Base-by-base conservation (phyloP, 768 basidiomycete genomes). In the Cystofilobasidium bisporidii region DNA sequence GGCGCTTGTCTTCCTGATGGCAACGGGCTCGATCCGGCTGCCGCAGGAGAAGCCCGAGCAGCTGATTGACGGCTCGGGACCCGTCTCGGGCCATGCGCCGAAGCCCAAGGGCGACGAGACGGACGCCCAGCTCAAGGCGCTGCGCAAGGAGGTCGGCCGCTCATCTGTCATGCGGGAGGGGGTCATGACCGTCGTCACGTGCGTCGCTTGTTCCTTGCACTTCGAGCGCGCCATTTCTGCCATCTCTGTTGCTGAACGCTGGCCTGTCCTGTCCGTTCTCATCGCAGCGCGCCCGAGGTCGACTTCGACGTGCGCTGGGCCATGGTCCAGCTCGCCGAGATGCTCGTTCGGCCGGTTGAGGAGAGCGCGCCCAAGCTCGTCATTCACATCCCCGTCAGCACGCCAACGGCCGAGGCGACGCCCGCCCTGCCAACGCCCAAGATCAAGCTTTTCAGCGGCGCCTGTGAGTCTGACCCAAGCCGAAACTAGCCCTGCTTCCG, bases 251-350 rank as follows among this genome's bases (percentile, higher is more conserved):
- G n/a, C n/a, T n/a, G n/a, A n/a, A n/a, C n/a, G 36, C 38, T 67
- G 41, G 41, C 57, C 55, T n/a, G 18, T n/a, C 24, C 33, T 33
- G 26, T 28, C 41, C 15, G 14, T 43, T 20, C 53, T 47, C 30
- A 3, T 28, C 33, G 2, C 50, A 68, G 68, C 22, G 50, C 85
- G 38, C 81, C 86, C 0, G 85, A 87, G 69, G 81, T 85, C 64
- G 91, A 96, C 75, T 82, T 89, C 73, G 89, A 94, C 78, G 87
- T 93, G 47, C 86, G 92, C 56, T 89, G 91, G 85, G 89, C 87
- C 71, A 79, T 94, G 59, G 81, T 98, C 73, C 97, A 98, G 77
- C 80, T 96, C 28, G 90, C 89, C 8, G 94, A 97, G 72, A 81
- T 94, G 24, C 82, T 91, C 50, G 86, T 93, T 71, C 85, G 86